These are phyloP conservation scores for Claviceps citrina DNA, from an alignment of 2,329 filamentous ascomycete genomes.

Conservation along the genomic window DNA sequence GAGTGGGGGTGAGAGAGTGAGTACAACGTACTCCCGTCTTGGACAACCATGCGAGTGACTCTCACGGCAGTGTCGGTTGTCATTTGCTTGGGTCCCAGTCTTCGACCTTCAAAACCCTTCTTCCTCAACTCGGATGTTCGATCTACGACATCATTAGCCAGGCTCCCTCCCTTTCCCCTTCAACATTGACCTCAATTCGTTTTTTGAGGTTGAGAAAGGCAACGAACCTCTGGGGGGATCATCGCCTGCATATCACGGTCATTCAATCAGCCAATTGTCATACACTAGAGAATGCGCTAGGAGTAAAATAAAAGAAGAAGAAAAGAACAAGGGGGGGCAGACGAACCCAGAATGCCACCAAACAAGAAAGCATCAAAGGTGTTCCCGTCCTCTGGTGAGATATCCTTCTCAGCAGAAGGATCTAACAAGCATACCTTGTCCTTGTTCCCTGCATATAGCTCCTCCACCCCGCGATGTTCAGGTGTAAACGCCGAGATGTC, in stretches of 20 bases:
- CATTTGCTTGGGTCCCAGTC: constrained; percentile 89
- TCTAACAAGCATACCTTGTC: constrained; percentile 76
- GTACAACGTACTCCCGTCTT: constrained; percentile 65
- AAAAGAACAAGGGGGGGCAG: not conserved
- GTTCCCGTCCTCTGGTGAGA: constrained; percentile 69
- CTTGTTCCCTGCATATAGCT: constrained; percentile 60
- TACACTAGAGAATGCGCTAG: not conserved
- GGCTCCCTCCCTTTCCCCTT: not conserved
- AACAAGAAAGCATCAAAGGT: constrained; percentile 86
- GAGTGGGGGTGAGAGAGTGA: not conserved
- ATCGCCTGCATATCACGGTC: constrained; percentile 46
- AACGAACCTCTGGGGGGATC: constrained; percentile 75
- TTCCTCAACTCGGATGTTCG: constrained; percentile 88
- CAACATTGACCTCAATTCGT: not conserved
- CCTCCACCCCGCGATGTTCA: constrained; percentile 66
- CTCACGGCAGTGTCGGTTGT: constrained; percentile 94
- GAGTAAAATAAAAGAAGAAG: not conserved
- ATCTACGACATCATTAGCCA: constrained; percentile 36
- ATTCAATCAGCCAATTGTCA: not conserved
- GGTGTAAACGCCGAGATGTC: constrained; percentile 48
- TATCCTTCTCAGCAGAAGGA: constrained; percentile 64
- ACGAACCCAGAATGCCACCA: constrained; percentile 79
- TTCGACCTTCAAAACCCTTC: constrained; percentile 78
- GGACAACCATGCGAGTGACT: constrained; percentile 77
- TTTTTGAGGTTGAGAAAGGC: not conserved